Percentiles rank a stretch among this genome's conserved stretches.
These are phyloP conservation scores for Rhazya stricta DNA, from an alignment of 257 asterid genomes.

Conservation along the genomic window DNA sequence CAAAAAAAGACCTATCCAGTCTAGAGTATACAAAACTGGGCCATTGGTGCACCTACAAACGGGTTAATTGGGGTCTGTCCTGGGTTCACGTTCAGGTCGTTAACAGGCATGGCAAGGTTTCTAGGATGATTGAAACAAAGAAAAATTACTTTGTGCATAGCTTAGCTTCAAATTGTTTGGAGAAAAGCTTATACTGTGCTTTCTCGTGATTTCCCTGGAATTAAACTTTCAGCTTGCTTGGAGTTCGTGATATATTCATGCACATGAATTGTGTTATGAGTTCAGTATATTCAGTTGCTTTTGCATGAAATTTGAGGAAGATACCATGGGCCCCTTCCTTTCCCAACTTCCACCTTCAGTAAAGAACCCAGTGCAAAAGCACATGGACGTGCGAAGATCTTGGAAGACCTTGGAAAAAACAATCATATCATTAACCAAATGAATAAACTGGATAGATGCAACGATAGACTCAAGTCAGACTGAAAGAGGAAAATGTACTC, in stretches of 20 bases:
- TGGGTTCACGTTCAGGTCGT: not conserved
- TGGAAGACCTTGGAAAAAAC: not conserved
- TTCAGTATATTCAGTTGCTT: not conserved
- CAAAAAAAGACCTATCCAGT: not conserved
- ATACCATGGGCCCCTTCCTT: not conserved
- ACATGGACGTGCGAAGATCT: not conserved
- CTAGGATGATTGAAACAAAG: not conserved
- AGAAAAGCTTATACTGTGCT: not conserved
- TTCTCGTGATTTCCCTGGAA: not conserved
- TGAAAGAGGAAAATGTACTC: not conserved
- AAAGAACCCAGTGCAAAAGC: not conserved
- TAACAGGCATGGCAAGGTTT: not conserved
- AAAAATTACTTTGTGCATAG: not conserved
- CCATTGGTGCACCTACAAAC: too few species aligned
- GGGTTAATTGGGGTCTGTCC: not conserved
- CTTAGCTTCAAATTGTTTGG: not conserved
- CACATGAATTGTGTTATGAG: not conserved
- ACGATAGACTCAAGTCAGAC: too few species aligned
- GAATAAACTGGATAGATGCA: not conserved
- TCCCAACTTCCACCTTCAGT: not conserved
- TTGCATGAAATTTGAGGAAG: not conserved
- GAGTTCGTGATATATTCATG: not conserved
- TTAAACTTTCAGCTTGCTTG: not conserved
- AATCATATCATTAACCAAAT: not conserved
- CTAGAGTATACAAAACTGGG: not conserved